Evolutionary conservation across 2,329 filamentous ascomycete species (phyloP).

Genomic region (Domatiomyces catenatus): DNA sequence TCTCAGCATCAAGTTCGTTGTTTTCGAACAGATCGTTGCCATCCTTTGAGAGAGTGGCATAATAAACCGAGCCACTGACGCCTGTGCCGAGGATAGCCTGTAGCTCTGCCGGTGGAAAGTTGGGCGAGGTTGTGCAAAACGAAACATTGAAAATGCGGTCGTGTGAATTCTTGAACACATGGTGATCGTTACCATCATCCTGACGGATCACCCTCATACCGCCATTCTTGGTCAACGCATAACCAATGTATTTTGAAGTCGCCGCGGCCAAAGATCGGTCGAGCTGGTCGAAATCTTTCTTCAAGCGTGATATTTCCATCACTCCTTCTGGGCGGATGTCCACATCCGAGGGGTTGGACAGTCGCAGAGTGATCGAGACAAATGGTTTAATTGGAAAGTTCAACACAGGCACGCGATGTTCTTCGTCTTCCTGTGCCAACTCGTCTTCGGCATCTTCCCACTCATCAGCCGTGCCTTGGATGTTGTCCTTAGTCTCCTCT

Average conservation of each 20-base stretch:
- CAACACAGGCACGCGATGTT: constrained; percentile 58
- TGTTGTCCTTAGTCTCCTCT: constrained; percentile 14
- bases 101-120: constrained; percentile 40
- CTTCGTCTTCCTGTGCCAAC: constrained; percentile 46
- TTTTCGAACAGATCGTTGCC: constrained; percentile 68
- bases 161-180: constrained; percentile 77
- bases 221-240: constrained; percentile 83
- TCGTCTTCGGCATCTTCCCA: constrained; percentile 73
- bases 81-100: constrained; percentile 86
- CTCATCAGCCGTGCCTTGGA: constrained; percentile 51
- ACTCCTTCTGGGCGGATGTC: constrained; percentile 63
- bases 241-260: constrained; percentile 80
- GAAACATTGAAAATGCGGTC: constrained; percentile 93
- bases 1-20: constrained; percentile 64
- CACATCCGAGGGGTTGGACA: constrained; percentile 40
- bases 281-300: constrained; percentile 96
- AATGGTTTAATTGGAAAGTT: constrained; percentile 97
- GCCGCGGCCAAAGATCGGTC: constrained; percentile 86
- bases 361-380: constrained; percentile 65
- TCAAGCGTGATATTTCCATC: constrained; percentile 83
- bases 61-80: constrained; percentile 92
- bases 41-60: constrained; percentile 64
- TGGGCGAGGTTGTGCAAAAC: constrained; percentile 52
- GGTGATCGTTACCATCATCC: constrained; percentile 79
- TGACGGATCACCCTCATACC: constrained; percentile 88